Percentiles rank a stretch among this genome's conserved stretches.
Conservation (phyloP, 2,329 filamentous ascomycete genomes). For the Fusarium chlamydosporum region DNA sequence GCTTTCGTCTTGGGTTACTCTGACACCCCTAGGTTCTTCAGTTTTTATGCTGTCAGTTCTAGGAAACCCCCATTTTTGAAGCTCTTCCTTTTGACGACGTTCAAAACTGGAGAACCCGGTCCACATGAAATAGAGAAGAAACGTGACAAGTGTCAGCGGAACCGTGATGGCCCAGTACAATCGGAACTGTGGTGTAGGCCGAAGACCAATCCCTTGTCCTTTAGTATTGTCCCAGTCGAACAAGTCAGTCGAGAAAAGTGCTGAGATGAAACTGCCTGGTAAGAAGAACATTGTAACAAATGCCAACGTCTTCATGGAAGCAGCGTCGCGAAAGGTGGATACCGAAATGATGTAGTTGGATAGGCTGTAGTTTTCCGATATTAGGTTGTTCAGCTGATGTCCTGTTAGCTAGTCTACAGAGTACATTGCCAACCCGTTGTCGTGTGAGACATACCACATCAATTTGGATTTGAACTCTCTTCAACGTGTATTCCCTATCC, state of each 20-base stretch:
- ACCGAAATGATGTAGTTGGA: slow-evolving; percentile 56
- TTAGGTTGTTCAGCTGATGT: slow-evolving; percentile 56
- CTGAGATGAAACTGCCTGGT: slow-evolving; percentile 60
- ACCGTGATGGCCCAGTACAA: slow-evolving; percentile 60
- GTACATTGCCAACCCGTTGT: neutral
- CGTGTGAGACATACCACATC: slow-evolving; percentile 52
- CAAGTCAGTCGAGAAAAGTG: slow-evolving; percentile 57
- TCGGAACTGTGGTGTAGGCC: slow-evolving; percentile 55
- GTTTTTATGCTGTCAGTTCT: neutral
- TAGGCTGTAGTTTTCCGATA: slow-evolving; percentile 56
- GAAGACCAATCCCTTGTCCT: slow-evolving; percentile 51
- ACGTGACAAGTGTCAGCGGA: slow-evolving; percentile 56
- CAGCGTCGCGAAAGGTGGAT: slow-evolving; percentile 58
- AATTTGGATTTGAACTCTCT: slow-evolving; percentile 59
- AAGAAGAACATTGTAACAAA: slow-evolving; percentile 62
- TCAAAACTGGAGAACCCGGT: slow-evolving; percentile 52
- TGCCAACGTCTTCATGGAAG: slow-evolving; percentile 61
- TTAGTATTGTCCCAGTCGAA: slow-evolving; percentile 54
- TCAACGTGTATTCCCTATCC: slow-evolving; percentile 56
- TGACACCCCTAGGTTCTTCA: too few relatives aligned
- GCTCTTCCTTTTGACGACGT: slow-evolving; percentile 32
- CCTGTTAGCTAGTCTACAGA: slow-evolving; percentile 28
- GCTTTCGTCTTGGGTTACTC: too few relatives aligned
- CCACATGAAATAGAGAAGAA: slow-evolving; percentile 55
- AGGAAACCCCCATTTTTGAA: slow-evolving; percentile 35